Evolutionary conservation across 257 asterid genomes (phyloP).

Genomic region (Scutellaria minor): DNA sequence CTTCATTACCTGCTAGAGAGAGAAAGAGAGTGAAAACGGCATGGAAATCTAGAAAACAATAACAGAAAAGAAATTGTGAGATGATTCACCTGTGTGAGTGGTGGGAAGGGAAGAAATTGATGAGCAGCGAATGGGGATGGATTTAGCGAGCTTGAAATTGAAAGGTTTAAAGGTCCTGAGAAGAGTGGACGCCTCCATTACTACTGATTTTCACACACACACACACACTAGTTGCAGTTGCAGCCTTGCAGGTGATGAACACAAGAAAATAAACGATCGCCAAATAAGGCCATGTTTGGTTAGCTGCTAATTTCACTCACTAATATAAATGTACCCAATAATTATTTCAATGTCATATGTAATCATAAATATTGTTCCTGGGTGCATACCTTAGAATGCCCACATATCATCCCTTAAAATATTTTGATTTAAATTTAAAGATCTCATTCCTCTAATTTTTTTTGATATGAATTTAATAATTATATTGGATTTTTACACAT

Average conservation of each 20-base stretch:
- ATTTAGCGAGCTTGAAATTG: slow-evolving; percentile 44
- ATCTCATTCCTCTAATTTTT: too few species aligned
- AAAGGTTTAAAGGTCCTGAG: slow-evolving; percentile 64
- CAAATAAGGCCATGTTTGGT: slow-evolving; percentile 15
- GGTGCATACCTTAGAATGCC: too few species aligned
- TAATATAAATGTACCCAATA: too few species aligned
- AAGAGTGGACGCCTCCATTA: slow-evolving; percentile 62
- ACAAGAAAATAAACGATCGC: not conserved
- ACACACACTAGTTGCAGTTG: not conserved
- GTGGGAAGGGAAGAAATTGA: slow-evolving; percentile 45
- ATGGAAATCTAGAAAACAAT: too few species aligned
- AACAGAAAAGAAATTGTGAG: not conserved
- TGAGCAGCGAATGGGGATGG: slow-evolving; percentile 47
- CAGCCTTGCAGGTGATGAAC: slow-evolving; percentile 28
- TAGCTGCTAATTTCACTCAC: not conserved
- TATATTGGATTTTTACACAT: too few species aligned
- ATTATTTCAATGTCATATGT: too few species aligned
- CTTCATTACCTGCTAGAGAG: slow-evolving; percentile 44
- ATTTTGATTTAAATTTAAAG: too few species aligned
- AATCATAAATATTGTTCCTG: too few species aligned
- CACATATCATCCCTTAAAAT: too few species aligned
- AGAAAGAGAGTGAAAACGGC: not conserved
- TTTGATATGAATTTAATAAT: too few species aligned
- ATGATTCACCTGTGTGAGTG: slow-evolving; percentile 48
- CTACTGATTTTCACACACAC: not conserved